Conservation (phyloP, 225 moss, liverwort and hornwort genomes). For the Rhytidiadelphus loreus region DNA sequence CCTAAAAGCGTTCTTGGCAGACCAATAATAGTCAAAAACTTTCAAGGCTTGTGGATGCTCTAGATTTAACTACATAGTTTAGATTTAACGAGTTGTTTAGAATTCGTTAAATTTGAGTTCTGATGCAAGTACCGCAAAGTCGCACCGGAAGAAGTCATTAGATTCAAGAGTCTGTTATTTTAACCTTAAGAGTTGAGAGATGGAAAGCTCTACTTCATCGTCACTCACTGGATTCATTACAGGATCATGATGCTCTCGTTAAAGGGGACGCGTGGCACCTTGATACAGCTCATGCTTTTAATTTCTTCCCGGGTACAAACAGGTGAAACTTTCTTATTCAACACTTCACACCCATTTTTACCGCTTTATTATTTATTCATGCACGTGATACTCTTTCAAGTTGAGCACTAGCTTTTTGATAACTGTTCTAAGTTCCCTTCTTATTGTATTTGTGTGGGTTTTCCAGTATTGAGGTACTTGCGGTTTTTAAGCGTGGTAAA, state of each 20-base stretch:
- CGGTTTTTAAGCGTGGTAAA: constrained; percentile 79
- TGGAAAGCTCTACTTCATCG: not conserved
- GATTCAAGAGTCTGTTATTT: not conserved
- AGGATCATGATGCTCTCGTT: constrained; percentile 73
- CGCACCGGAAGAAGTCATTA: not conserved
- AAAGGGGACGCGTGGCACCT: constrained; percentile 77
- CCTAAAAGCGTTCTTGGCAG: not conserved
- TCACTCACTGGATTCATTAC: not conserved
- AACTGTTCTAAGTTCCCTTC: not conserved
- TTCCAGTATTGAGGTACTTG: constrained; percentile 80
- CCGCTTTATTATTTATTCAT: not conserved
- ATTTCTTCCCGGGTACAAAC: constrained; percentile 94
- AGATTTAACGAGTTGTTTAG: not conserved
- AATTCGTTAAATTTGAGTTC: not conserved
- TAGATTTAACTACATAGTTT: not conserved
- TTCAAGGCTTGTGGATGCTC: not conserved
- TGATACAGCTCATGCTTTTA: constrained; percentile 60
- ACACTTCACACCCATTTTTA: not conserved
- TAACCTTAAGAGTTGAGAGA: not conserved
- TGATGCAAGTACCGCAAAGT: not conserved
- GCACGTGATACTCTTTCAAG: not conserved
- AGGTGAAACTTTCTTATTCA: constrained; percentile 26
- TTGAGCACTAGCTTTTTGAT: not conserved
- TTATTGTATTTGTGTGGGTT: not conserved
- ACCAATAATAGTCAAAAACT: not conserved